Evolutionary conservation across 805 yeast species (phyloP), one percentile per base, ranked within the genome.

Genomic region (Saturnispora hagleri): DNA sequence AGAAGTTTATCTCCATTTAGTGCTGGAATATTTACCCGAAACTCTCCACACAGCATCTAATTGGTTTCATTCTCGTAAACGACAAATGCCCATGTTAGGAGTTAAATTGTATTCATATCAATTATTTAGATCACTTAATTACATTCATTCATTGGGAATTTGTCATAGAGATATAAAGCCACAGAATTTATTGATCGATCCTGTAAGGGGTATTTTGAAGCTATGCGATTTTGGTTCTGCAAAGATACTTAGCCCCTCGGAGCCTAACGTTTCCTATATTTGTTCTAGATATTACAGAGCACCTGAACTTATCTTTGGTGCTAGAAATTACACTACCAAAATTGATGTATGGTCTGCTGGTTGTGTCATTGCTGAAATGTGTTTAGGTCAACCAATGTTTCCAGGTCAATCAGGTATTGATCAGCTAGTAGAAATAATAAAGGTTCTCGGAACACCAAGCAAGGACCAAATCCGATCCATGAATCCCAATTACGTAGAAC

Each of bases 391-490:
- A 66, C 99, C 99, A 13, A 73, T 93, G 58, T 93, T 93, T 71
- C 99, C 99, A 12, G 99, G 99, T 44, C 98, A 93, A 66, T 83
- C 90, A 54, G 98, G 99, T 38, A 91, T 93, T 53, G 99, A 93
- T 67, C 99, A 93, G 69, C 77, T 91, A 61, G 98, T 91, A 18
- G 99, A 91, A 69, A 91, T 91, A 60, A 91, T 91, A 67, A 93
- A 93, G 70, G 87, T 91, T 26, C 75, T 93, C 64, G 99, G 99
- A 15, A 91, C 99, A 1, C 99, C 99, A 7, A 76, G 95, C 17
- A 81, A 86, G 53, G 96, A 89, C 46, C 96, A 91, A 69, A 91
- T 91, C 59, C 79, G 82, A 64, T 79, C 89, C 55, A 93, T 91
- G 99, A 91, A 91, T 69, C 96, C 97, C 49, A 90, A 89, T 68